Evolutionary conservation across 2,329 filamentous ascomycete species (phyloP), one percentile per base, ranked within the genome.

Genomic region (Ceratocystis cacaofunesta): DNA sequence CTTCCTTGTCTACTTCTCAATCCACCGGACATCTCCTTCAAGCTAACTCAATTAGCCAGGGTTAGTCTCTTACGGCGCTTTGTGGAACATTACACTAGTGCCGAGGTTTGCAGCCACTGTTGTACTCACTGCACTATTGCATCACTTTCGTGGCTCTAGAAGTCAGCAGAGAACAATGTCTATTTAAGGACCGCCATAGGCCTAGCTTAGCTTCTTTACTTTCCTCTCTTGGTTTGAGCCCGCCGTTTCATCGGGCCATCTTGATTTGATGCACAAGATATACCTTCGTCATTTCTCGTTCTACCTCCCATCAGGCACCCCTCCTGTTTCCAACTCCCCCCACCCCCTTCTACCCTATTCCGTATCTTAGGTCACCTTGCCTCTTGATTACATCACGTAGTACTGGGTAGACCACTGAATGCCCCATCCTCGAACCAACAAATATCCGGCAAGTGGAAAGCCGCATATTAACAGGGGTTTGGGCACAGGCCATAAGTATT

Each of bases 11-110:
- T 57, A 17, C 28, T 15, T 22, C 1, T 28, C 52, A 57, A 57
- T 57, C 52, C 52, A n/a, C 52, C 52, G 52, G 52, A 57, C 52
- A 57, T 57, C 52, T 32, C 52, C 52, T 22, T 57, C n/a, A 32
- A 57, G 52, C 52, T 57, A 57, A n/a, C 17, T 28, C 12, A 32
- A n/a, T 17, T 28, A 57, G 19, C 19, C 28, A 32, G 52, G 52
- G 52, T 57, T 57, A 57, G 52, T n/a, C 52, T 32, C 52, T 32
- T 57, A 4, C 52, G 30, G 25, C 25, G 28, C 52, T 57, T 57
- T 57, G 52, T 57, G 52, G 25, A 15, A 57, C 52, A 57, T 25
- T 30, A 57, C 25, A 30, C 52, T 57, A 57, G 52, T 30, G 25
- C 30, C 22, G 15, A 57, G 22, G 25, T 28, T 15, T 32, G 52